Evolutionary conservation across 2,329 filamentous ascomycete genomes (phyloP).

Genomic region (Geoglossum cookeanum): DNA sequence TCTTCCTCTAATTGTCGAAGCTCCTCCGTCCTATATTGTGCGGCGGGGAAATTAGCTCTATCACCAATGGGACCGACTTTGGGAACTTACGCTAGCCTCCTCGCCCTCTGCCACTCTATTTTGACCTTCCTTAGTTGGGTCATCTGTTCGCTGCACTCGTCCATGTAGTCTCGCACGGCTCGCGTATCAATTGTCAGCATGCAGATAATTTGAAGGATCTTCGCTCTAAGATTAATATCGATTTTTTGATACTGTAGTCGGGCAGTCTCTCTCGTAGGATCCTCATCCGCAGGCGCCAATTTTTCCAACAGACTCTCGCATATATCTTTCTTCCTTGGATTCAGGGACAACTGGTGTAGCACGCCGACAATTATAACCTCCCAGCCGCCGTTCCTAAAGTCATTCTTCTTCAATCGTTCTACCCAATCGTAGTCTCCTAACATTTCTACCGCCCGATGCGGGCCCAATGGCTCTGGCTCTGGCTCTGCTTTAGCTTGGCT

Average conservation of each 20-base stretch:
- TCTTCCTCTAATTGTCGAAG: conserved; percentile 52
- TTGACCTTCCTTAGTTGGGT: conserved; percentile 89
- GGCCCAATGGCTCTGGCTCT: conserved; percentile 16
- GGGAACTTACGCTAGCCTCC: conserved; percentile 36
- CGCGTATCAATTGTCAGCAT: conserved; percentile 75
- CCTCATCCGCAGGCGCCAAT: conserved; percentile 59
- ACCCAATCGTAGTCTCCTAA: conserved; percentile 65
- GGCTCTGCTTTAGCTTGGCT: conserved; percentile 49
- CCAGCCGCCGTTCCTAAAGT: conserved; percentile 83
- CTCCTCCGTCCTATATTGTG: conserved; percentile 42
- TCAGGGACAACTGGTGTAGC: conserved; percentile 65
- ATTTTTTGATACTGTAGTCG: conserved; percentile 52
- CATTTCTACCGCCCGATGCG: conserved; percentile 58
- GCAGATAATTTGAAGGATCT: conserved; percentile 67
- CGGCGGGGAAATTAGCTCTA: not conserved
- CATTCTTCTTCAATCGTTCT: conserved; percentile 59
- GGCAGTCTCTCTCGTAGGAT: conserved; percentile 59
- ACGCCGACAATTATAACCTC: conserved; percentile 75
- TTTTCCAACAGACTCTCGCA: conserved; percentile 66
- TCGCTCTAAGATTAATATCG: conserved; percentile 65
- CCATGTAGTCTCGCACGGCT: conserved; percentile 70
- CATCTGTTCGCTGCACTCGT: conserved; percentile 85
- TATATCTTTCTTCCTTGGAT: conserved; percentile 44
- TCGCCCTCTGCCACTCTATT: conserved; percentile 72
- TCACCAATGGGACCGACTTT: not conserved